phyloP scores from a whole-genome alignment of 768 basidiomycete species.

The Baorangia bicolor region DNA sequence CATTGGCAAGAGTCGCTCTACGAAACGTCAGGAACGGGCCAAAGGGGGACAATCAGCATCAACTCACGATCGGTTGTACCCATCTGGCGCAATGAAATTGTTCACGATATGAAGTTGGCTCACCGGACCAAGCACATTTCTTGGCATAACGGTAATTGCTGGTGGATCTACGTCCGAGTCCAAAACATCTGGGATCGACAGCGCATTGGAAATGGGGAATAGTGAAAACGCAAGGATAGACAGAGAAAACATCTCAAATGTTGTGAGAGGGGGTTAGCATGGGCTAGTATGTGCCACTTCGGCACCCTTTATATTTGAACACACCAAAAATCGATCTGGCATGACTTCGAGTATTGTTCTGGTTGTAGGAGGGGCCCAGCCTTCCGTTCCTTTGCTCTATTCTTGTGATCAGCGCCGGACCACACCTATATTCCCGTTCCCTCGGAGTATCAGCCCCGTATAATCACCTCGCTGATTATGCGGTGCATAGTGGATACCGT shows the following conservation, averaged over 20 bases:
- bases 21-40: background rate
- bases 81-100: slow-evolving; percentile 45
- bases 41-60: background rate
- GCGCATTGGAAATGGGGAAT: slow-evolving; percentile 1
- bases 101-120: slow-evolving; percentile 38
- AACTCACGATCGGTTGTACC: slow-evolving; percentile 41
- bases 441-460: background rate
- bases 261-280: background rate
- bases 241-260: slow-evolving; percentile 1
- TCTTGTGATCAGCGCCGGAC: too few relatives aligned
- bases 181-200: background rate
- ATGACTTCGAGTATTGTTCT: background rate
- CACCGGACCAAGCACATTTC: slow-evolving; percentile 18
- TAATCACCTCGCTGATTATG: background rate
- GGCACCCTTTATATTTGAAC: slow-evolving; percentile 8
- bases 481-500: background rate
- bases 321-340: background rate
- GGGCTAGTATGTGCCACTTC: too few relatives aligned
- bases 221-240: slow-evolving; percentile 10
- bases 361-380: background rate
- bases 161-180: background rate
- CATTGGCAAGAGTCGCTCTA: slow-evolving; percentile 45
- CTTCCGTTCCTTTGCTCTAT: background rate
- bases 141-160: background rate
- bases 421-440: too few relatives aligned